phyloP scores from a whole-genome alignment of 495 filamentous ascomycete species.

The Lasiosphaeris hirsuta region DNA sequence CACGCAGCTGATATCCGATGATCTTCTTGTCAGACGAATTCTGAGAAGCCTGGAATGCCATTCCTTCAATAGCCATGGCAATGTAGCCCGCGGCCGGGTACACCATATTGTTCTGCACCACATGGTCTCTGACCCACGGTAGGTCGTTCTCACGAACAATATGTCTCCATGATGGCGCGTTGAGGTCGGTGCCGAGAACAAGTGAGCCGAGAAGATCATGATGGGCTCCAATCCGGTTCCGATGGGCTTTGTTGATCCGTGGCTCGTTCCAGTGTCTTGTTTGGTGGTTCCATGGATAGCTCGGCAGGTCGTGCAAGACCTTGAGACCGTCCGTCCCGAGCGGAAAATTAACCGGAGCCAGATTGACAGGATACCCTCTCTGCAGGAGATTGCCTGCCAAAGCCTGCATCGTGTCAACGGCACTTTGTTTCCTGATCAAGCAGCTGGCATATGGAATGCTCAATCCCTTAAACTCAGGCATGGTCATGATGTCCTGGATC shows the following conservation, averaged over 20 bases:
- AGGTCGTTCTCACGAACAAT: constrained; percentile 39
- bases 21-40: background rate
- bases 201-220: constrained; percentile 51
- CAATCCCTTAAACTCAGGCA: constrained; percentile 20
- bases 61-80: constrained; percentile 50
- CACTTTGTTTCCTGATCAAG: constrained; percentile 33
- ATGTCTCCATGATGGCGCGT: constrained; percentile 41
- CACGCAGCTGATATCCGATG: constrained; percentile 34
- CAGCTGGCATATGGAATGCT: constrained; percentile 26
- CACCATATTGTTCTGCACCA: constrained; percentile 37
- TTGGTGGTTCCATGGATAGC: constrained; percentile 46
- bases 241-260: constrained; percentile 39
- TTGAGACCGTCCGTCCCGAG: constrained; percentile 29
- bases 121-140: constrained; percentile 50
- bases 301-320: constrained; percentile 34
- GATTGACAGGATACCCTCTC: constrained; percentile 41
- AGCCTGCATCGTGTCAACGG: constrained; percentile 30
- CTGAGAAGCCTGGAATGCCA: constrained; percentile 14
- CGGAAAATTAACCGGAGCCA: constrained; percentile 36
- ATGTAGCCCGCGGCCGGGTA: constrained; percentile 55
- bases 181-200: constrained; percentile 24
- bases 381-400: constrained; percentile 27
- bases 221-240: constrained; percentile 29
- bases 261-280: constrained; percentile 44
- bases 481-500: constrained; percentile 46